Conservation (phyloP, 768 basidiomycete genomes). For the Paxillus ammoniavirescens region DNA sequence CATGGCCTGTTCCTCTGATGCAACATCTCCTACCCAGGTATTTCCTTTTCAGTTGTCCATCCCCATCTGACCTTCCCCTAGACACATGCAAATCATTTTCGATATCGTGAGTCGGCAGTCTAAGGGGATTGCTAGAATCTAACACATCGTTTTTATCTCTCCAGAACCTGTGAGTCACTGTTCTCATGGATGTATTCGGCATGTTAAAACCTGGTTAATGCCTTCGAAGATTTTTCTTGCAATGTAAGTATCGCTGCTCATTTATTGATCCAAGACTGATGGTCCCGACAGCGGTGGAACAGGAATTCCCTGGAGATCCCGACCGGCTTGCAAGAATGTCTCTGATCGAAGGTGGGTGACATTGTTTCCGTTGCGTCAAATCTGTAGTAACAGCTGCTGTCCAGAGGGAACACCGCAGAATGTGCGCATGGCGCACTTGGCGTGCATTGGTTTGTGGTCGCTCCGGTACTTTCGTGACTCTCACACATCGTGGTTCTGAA, state of each 20-base stretch:
- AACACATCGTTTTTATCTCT: slow-evolving; percentile 10
- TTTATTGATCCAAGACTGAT: slow-evolving; percentile 1
- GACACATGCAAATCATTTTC: slow-evolving; percentile 91
- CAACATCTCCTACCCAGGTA: slow-evolving; percentile 81
- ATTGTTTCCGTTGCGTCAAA: neutral
- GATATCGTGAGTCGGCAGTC: slow-evolving; percentile 64
- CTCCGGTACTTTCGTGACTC: neutral
- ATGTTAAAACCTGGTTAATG: neutral
- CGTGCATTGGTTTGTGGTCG: slow-evolving; percentile 62
- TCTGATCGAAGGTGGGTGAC: slow-evolving; percentile 73
- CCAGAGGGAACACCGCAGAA: slow-evolving; percentile 84
- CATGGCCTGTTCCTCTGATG: slow-evolving; percentile 89
- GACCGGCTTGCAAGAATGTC: slow-evolving; percentile 84
- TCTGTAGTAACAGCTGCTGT: neutral
- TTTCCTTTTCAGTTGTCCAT: slow-evolving; percentile 10
- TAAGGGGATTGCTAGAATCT: neutral
- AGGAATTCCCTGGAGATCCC: slow-evolving; percentile 84
- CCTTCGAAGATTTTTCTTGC: slow-evolving; percentile 50
- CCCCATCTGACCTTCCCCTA: slow-evolving; percentile 9
- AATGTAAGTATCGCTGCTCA: slow-evolving; percentile 43
- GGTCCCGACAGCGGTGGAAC: slow-evolving; percentile 64
- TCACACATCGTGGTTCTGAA: slow-evolving; percentile 2
- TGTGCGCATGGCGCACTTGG: slow-evolving; percentile 89
- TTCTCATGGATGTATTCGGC: neutral
- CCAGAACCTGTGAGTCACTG: slow-evolving; percentile 38